Evolutionary conservation across 2,329 filamentous ascomycete species (phyloP), one percentile per base, ranked within the genome.

Genomic region (Tympanopsis confertula): DNA sequence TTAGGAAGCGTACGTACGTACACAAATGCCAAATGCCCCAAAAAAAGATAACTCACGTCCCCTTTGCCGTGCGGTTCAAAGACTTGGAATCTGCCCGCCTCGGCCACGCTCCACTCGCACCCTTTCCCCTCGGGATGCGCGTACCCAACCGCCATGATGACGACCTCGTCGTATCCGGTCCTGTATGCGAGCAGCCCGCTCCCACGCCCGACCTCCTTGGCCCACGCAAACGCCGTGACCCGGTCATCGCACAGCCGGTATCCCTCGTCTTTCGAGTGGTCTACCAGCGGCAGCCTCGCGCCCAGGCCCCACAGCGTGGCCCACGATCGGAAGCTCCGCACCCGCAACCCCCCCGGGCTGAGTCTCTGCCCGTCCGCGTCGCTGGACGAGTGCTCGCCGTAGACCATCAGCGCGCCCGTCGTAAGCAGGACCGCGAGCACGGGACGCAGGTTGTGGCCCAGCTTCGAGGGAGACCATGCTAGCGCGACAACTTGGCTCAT

Each of bases 401-500:
- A 66, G 13, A 70, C 55, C 13, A 65, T 56, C 18, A 78, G 46
- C 36, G 58, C 57, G 1, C 73, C 73, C 1, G 60, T 62, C 5
- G 67, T 68, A 1, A 66, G 65, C 43, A 76, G 50, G 3, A 68
- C 65, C 13, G 57, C 62, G 22, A 78, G 54, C 4, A 74, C 62
- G 1, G 71, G 63, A 1, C 73, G 61, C 5, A 62, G 50, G 46
- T 74, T 73, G 29, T 63, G 61, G 1, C 73, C 72, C n/a, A 78
- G 51, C 2, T 68, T 69, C n/a, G 54, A 55, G 0, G 72, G 71
- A n/a, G 71, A 76, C 73, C 73, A 78, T 35, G 62, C 66, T 15
- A 76, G 44, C 5, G 59, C 53, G 13, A 74, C 61, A 13, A 71
- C 62, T 45, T 77, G 71, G 43, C 71, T 74, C 46, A 77, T 58